These are phyloP conservation scores for Yarrowia yakushimensis DNA, from an alignment of 805 yeast species.

Conservation along the genomic window DNA sequence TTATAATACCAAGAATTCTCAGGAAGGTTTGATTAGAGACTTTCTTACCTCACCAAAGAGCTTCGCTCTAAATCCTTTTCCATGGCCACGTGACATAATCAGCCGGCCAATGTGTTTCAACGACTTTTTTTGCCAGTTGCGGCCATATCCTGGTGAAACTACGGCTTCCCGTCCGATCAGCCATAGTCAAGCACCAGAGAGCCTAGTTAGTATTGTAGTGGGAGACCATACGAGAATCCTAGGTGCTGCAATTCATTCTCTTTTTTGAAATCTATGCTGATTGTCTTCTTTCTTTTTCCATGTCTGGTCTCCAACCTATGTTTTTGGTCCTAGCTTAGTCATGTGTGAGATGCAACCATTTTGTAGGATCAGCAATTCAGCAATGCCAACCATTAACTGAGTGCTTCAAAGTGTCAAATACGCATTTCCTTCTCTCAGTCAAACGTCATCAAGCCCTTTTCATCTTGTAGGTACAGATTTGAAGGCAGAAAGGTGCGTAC, in stretches of 20 bases:
- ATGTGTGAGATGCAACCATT: too few relatives aligned
- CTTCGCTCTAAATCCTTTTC: too few relatives aligned
- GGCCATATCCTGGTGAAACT: constrained; percentile 20
- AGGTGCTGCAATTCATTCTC: not conserved
- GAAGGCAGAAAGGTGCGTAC: too few relatives aligned
- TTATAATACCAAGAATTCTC: too few relatives aligned
- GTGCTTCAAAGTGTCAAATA: too few relatives aligned
- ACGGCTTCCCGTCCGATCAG: constrained; percentile 23
- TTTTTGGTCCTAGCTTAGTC: not conserved
- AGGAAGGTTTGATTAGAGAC: too few relatives aligned
- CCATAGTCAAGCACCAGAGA: constrained; percentile 22
- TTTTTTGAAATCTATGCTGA: not conserved
- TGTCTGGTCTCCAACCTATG: not conserved
- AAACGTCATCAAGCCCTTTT: not conserved
- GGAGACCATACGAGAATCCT: constrained; percentile 22
- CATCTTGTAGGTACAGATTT: not conserved
- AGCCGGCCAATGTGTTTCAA: not conserved
- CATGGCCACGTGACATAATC: not conserved
- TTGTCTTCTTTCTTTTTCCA: not conserved
- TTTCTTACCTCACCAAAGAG: too few relatives aligned
- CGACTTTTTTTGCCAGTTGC: not conserved
- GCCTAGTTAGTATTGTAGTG: constrained; percentile 19
- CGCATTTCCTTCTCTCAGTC: too few relatives aligned
- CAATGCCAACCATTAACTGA: too few relatives aligned
- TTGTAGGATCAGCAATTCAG: too few relatives aligned